Percentiles rank a stretch among this genome's conserved stretches.
These are phyloP conservation scores for Vanderwaltozyma yarrowii DNA, from an alignment of 805 yeast genomes.

Conservation along the genomic window DNA sequence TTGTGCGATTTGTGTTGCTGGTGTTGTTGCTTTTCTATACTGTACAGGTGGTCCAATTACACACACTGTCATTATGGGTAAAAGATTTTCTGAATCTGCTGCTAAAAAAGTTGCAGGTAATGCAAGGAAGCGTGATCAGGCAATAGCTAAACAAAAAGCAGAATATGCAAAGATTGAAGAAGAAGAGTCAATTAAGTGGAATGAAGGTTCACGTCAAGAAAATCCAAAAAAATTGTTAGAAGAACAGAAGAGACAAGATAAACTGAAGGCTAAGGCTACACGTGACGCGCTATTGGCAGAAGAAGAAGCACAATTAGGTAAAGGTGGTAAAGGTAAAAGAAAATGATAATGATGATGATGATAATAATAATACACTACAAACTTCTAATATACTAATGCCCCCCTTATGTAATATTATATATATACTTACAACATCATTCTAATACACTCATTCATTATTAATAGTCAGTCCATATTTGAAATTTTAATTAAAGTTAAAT, in stretches of 20 bases:
- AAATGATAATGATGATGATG: constrained; percentile 1
- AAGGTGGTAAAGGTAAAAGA: constrained; percentile 19
- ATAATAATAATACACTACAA: neutral
- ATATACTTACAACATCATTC: too few species aligned
- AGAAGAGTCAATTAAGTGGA: constrained; percentile 29
- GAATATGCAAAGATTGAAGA: constrained; percentile 20
- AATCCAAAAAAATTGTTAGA: constrained; percentile 22
- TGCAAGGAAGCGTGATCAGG: constrained; percentile 28
- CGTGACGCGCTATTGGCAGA: constrained; percentile 26
- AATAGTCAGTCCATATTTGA: too few species aligned
- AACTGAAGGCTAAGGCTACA: constrained; percentile 21
- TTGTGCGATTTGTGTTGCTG: too few species aligned
- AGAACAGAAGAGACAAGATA: constrained; percentile 25
- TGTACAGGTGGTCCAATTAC: too few species aligned
- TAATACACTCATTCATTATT: too few species aligned
- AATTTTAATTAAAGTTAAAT: too few species aligned
- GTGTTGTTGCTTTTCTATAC: too few species aligned
- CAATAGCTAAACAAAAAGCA: constrained; percentile 16
- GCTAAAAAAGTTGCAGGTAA: constrained; percentile 28
- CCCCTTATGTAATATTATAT: too few species aligned
- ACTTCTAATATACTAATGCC: neutral
- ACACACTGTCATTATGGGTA: too few species aligned
- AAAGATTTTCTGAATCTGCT: constrained; percentile 28
- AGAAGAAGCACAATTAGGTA: constrained; percentile 23
- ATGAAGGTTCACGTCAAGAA: constrained; percentile 21